Evolutionary conservation across 2,329 filamentous ascomycete genomes (phyloP), one percentile per base, ranked within the genome.

Genomic region (Emericellopsis atlantica): DNA sequence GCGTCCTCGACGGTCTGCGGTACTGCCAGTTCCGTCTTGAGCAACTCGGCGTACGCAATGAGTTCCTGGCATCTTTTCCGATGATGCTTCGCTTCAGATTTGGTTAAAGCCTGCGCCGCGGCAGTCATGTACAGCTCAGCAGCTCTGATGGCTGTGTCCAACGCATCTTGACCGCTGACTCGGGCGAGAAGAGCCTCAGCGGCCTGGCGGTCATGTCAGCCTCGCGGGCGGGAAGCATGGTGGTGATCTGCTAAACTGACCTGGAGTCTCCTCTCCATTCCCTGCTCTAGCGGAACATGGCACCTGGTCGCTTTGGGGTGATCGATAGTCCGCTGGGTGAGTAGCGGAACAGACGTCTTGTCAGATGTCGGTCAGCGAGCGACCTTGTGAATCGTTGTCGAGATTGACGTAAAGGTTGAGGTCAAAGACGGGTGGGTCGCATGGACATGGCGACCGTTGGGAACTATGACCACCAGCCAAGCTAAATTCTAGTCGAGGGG

Each of bases 81-180:
- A 39, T 93, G 62, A n/a, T 74, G 71, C 34, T 66, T 63, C 49
- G 77, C 85, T 43, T 93, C 81, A 4, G 61, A 57, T n/a, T 74
- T 62, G 40, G 63, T 68, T n/a, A 66, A 59, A 6, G 80, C 72
- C 44, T 84, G 65, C 44, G 67, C 69, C 40, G 85, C 66, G 3
- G 85, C 85, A 52, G 76, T 75, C 78, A 95, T 85, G 50, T 92
- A 89, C 39, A 83, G 66, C 56, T 95, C 87, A 18, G 80, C 83
- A 5, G 84, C 84, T 47, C 72, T 67, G 53, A 95, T 86, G 39
- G 86, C 81, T 56, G 84, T 74, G 40, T 79, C 66, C 42, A 95
- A 69, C 35, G 86, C 87, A 49, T 79, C 77, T 43, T 55, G 51
- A 45, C 60, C 61, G 36, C 44, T 56, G 39, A 58, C 58, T 44